Evolutionary conservation across 2,329 filamentous ascomycete species (phyloP).

Genomic region (Fusarium nisikadoi): DNA sequence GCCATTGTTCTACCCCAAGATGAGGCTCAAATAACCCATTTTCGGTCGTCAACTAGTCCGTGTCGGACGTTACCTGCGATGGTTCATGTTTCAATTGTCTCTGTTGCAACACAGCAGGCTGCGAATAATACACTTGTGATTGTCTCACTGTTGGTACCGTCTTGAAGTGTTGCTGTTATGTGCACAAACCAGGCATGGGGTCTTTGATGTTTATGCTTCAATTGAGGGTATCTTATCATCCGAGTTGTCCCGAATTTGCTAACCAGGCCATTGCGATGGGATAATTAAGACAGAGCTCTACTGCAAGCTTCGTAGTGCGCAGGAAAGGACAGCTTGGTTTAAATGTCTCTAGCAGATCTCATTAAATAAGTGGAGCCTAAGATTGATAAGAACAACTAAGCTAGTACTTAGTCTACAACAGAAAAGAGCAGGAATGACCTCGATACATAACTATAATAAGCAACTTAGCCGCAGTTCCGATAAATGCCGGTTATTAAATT

Average conservation of each 20-base stretch:
- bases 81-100: not conserved
- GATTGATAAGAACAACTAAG: not conserved
- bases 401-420: not conserved
- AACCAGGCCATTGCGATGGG: fast-evolving
- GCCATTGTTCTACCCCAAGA: not conserved
- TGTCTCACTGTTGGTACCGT: not conserved
- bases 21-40: not conserved
- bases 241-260: fast-evolving
- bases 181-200: not conserved
- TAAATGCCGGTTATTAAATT: no score
- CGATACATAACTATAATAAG: not conserved
- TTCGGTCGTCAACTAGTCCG: fast-evolving
- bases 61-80: fast-evolving
- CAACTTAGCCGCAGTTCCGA: not conserved
- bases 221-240: no score
- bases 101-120: fast-evolving
- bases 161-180: not conserved
- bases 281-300: not conserved
- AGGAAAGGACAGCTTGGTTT: not conserved
- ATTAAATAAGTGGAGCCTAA: not conserved
- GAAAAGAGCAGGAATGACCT: not conserved
- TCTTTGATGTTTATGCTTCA: not conserved
- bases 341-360: not conserved
- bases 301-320: fast-evolving
- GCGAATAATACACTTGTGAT: not conserved